A percentile compares a stretch with the other conserved stretches of the same genome.
Conservation (phyloP, 768 basidiomycete genomes). For the Chiua virens region DNA sequence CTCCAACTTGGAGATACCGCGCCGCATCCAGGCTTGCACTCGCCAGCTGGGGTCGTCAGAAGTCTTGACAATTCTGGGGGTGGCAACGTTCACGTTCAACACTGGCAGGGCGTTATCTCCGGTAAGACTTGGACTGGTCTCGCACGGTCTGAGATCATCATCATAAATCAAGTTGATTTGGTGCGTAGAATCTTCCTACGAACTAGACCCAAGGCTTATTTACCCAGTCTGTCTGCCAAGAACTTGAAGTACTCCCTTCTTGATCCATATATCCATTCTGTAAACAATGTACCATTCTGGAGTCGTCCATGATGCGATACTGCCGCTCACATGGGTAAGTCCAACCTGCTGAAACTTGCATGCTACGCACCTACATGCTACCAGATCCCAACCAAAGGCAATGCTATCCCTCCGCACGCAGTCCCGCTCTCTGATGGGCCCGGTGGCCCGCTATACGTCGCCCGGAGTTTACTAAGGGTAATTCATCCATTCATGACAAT, state of each 20-base stretch:
- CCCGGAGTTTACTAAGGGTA: constrained; percentile 17
- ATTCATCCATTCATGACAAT: background rate
- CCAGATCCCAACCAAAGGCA: constrained; percentile 17
- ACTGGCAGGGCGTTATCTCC: background rate
- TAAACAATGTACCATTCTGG: constrained; percentile 5
- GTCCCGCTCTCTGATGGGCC: constrained; percentile 10
- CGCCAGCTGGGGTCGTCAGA: too few relatives aligned
- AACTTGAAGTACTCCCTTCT: background rate
- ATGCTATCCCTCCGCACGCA: constrained; percentile 19
- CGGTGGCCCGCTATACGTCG: constrained; percentile 17
- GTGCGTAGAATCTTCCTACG: background rate
- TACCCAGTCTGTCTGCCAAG: background rate
- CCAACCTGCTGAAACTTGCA: too few relatives aligned
- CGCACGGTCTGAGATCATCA: background rate
- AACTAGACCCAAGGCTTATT: background rate
- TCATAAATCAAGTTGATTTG: background rate
- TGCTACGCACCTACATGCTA: background rate
- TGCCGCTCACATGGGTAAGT: constrained; percentile 20
- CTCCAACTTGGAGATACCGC: background rate
- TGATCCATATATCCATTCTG: too few relatives aligned
- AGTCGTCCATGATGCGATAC: background rate
- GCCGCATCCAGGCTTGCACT: too few relatives aligned
- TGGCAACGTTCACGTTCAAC: background rate
- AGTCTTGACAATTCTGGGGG: constrained; percentile 5
- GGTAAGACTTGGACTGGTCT: background rate